Base-by-base conservation (phyloP, 805 yeast species). In the Komagataella pastoris region DNA sequence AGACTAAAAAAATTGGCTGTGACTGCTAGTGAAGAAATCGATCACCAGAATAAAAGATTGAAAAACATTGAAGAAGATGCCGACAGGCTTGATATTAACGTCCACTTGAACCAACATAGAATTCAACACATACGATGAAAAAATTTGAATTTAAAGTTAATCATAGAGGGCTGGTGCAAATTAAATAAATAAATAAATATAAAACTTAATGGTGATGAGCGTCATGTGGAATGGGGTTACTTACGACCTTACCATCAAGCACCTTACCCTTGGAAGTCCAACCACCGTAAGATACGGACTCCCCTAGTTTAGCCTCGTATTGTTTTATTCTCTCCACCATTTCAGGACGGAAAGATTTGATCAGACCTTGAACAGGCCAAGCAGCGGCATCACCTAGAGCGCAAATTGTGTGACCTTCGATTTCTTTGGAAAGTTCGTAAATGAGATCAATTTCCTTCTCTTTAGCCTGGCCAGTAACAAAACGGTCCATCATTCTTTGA, bases 361-460 rank as follows among this genome's bases (percentile, higher is more conserved):
- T 85, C 58, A 87, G 77, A 53, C 96, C 96, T 71, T 88, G 95
- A 56, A 88, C 77, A 47, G 96, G 96, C 96, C 96, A 87, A 30
- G 93, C 89, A 53, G 95, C 88, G 40, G 96, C 96, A 64, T 87
- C 96, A 54, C 96, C 96, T 63, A 87, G 75, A 36, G 95, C 96
- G 72, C 96, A 87, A 62, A 87, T 87, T 50, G 95, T 86, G 70
- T 88, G 96, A 49, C 95, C 95, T 70, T 88, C 95, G 59, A 87
- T 80, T 66, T 86, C 88, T 72, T 86, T 85, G 54, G 90, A 82
- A 60, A 88, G 79, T 71, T 88, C 96, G 61, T 78, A 75, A 54
- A 88, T 80, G 86, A 80, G 80, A 63, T 88, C 96, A 60, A 88
- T 88, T 68, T 88, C 96, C 58, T 79, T 79, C 62, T 77, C 82